Evolutionary conservation across 257 asterid species (phyloP), one percentile per base, ranked within the genome.

Genomic region (Handroanthus guayacan): DNA sequence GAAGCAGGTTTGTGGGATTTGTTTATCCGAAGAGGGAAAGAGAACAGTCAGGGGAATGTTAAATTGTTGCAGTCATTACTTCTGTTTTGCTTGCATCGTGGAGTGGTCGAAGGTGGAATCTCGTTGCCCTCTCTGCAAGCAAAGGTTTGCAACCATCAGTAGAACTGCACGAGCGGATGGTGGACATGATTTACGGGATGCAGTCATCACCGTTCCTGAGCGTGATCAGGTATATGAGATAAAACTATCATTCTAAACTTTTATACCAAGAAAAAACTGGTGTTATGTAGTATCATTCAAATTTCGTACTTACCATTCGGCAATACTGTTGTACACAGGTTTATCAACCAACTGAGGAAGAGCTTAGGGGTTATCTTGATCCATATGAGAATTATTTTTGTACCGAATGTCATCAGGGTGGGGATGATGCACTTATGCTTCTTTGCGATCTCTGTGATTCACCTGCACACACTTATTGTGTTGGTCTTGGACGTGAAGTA

Each of bases 41-140:
- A 82, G 81, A 74, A 89, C 84, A 62, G 71, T 86, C 16, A 68
- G 87, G 72, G 97, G 97, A 75, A 78, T 80, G 61, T 67, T 91
- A 64, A 82, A 84, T 82, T 89, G 91, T 72, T 91, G 97, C 79
- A 86, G 86, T 69, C 97, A 91, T 81, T 87, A 85, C 83, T 91
- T 89, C 58, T 91, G 97, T 84, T 91, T 89, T 81, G 81, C 91
- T 66, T 91, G 97, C 86, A 91, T 91, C 74, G 80, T 86, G 88
- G 95, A 87, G 82, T 91, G 97, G 97, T 91, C 97, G 11, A 91
- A 89, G 86, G 92, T 91, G 80, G 97, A 91, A 78, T 86, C 97
- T 2, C 93, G 95, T 44, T 91, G 93, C 60, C 93, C 97, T 9
- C 85, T 87, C 47, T 91, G 95, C 90, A 91, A 91, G 82, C 95